Percentiles rank a stretch among this genome's conserved stretches.
Conservation (phyloP, 1,284 basidiomycete species). For the Vanrija pseudolonga region DNA sequence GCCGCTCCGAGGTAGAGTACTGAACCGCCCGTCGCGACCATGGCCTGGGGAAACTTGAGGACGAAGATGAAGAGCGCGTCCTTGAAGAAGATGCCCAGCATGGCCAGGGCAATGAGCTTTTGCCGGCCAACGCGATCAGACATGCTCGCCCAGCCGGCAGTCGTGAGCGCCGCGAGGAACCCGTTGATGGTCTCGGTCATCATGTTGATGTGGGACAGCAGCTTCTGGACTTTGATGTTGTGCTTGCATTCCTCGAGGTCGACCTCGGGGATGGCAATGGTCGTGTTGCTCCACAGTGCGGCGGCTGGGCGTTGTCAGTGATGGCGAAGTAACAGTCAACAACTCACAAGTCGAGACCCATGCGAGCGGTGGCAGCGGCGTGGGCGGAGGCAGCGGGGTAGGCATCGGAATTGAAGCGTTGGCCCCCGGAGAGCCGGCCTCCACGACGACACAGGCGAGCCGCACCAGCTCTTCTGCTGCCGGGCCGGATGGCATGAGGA, state of each 20-base stretch:
- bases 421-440: too few species aligned
- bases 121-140: conserved; percentile 1
- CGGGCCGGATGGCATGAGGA: too few species aligned
- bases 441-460: too few species aligned
- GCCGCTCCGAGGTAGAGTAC: not conserved
- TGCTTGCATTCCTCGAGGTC: conserved; percentile 1
- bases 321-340: too few species aligned
- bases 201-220: not conserved
- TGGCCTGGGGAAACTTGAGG: not conserved
- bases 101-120: not conserved
- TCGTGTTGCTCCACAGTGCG: too few species aligned
- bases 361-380: too few species aligned
- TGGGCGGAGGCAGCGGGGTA: too few species aligned
- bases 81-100: not conserved
- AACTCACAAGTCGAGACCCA: too few species aligned
- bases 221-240: not conserved
- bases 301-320: too few species aligned
- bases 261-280: not conserved
- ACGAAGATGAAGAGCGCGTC: not conserved
- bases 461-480: too few species aligned
- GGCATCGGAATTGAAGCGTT: too few species aligned
- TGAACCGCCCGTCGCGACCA: not conserved
- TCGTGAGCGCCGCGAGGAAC: not conserved
- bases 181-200: not conserved
- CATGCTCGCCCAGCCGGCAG: not conserved